Base-by-base conservation (phyloP, 208 protist genomes). In the Strigomonas culicis region DNA sequence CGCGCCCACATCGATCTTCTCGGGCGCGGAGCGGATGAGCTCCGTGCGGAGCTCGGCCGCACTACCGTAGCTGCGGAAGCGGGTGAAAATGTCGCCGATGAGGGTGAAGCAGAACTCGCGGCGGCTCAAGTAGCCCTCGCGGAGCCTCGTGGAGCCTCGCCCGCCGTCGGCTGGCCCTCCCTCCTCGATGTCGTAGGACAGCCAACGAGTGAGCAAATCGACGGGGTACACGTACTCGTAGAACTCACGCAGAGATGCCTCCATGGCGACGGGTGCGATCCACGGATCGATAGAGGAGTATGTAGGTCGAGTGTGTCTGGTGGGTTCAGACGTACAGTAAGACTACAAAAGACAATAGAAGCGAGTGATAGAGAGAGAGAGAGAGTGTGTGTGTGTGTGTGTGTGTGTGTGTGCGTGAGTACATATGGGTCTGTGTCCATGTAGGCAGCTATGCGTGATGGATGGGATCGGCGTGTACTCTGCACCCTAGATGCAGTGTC, bases 31-130 rank as follows among this genome's bases (percentile, higher is more conserved):
- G 4, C 84, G 85, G 47, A 93, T 65, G 36, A 96, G 79, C 63
- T 93, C 87, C 4, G 70, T 59, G 17, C 82, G 83, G 46, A 96
- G 74, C 59, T 93, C 87, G 3, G 78, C 62, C 0, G 80, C 76
- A 46, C 53, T 92, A 27, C 68, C 58, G 70, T 93, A 96, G 70
- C 86, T 94, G 36, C 87, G 75, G 58, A 90, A 96, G 2, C 90
- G 87, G 1, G 86, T 90, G 68, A 94, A 96, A 53, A 96, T 84
- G 57, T 93, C 88, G 6, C 86, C 90, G n/a, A 96, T 68, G 13
- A 93, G 70, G 27, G 90, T 96, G 57, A 95, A 96, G 70, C 90
- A 94, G 63, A 96, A 93, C 72, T 96, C 90, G 2, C 90, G 80
- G 6, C 88, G 87, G 0, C 84, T 73, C 8, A 96, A 72, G 70